Evolutionary conservation across 2,329 filamentous ascomycete species (phyloP).

Genomic region (Colletotrichum tabaci): DNA sequence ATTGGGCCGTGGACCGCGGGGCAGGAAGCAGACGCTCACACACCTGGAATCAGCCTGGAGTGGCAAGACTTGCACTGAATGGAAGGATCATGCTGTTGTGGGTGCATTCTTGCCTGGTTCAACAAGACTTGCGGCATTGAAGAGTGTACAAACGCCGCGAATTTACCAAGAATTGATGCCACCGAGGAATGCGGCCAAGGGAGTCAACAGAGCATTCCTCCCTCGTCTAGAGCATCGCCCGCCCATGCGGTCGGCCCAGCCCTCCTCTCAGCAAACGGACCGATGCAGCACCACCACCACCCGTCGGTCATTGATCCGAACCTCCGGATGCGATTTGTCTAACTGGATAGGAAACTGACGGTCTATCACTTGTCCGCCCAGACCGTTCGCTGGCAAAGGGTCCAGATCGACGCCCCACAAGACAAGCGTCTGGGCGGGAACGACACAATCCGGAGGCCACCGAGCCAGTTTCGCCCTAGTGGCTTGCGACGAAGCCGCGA

Average conservation of each 20-base stretch:
- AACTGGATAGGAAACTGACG: not conserved
- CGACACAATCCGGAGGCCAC: not conserved
- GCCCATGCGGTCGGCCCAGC: too few species aligned
- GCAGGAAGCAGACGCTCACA: not conserved
- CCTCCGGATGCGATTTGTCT: conserved; percentile 13
- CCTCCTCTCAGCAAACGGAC: not conserved
- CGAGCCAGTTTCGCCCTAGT: not conserved
- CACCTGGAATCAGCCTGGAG: not conserved
- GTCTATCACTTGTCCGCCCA: conserved; percentile 2
- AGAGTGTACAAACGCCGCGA: not conserved
- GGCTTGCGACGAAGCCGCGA: not conserved
- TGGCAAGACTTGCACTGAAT: conserved; percentile 3
- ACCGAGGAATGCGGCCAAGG: not conserved
- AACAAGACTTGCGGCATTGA: not conserved
- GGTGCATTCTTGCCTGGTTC: not conserved
- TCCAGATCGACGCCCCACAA: conserved; percentile 24
- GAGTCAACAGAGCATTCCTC: not conserved
- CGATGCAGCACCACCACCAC: not conserved
- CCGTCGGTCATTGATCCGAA: not conserved
- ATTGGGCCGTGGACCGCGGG: not conserved
- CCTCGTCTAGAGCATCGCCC: too few species aligned
- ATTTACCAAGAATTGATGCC: not conserved
- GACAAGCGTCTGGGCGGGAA: conserved; percentile 32
- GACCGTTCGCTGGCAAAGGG: conserved; percentile 16
- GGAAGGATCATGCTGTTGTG: not conserved